Evolutionary conservation across 257 asterid species (phyloP), one percentile per base, ranked within the genome.

Genomic region (Salvia rosmarinus): DNA sequence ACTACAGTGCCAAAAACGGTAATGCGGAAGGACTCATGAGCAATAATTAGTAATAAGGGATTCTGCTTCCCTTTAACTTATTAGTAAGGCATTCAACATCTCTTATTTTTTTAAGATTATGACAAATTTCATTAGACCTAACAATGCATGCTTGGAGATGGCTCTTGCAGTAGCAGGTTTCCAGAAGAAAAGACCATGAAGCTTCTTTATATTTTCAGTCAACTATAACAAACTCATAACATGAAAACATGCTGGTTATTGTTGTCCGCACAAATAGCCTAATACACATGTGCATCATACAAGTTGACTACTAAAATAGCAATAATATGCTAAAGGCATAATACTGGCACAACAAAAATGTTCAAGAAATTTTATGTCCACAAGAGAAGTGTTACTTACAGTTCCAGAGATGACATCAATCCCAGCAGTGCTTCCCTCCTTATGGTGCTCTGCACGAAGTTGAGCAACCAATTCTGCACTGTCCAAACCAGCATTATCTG

Each of bases 401-500:
- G 85, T 35, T 57, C 98, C 97, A 47, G 98, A 63, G 64, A 91
- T 86, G 85, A 89, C 96, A 68, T 89, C 98, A 54, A 94, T 91
- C 32, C 97, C 98, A 0, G 95, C 90, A 64, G 47, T 79, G 85
- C 85, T 82, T 65, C 76, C 91, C 63, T 89, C 98, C 76, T 89
- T 85, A 23, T 87, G 92, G 76, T 94, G 98, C 77, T 91, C 96
- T 35, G 97, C 96, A 52, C 96, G 96, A 68, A 94, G 96, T 69
- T 85, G 96, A 57, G 97, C 89, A 34, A 94, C 61, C 82, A 90
- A 76, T 78, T 90, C 96, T 43, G 97, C 96, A 47, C 96, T 87
- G 78, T 93, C 96, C 77, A 90, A 75, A 72, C 91, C 97, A 21
- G 98, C 96, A 80, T 89, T 93, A 81, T 94, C 98, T 5, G 96